Evolutionary conservation across 495 filamentous ascomycete genomes (phyloP).

Genomic region (Oleoguttula mirabilis): DNA sequence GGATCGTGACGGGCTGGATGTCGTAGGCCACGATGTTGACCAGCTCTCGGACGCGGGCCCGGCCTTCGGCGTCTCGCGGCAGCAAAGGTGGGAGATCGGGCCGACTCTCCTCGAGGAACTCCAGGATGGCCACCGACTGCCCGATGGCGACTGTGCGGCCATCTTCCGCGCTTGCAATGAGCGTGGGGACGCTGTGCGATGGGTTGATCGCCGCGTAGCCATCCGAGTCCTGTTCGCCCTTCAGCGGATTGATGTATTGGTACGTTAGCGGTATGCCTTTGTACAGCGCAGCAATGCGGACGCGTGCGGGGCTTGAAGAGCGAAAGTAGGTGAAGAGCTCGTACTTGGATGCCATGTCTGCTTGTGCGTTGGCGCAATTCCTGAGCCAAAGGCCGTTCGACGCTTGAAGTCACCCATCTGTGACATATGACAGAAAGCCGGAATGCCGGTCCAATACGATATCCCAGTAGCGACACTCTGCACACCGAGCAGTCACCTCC

Average conservation of each 20-base stretch:
- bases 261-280: constrained; percentile 35
- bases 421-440: too few species aligned
- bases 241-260: constrained; percentile 37
- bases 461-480: too few species aligned
- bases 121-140: constrained; percentile 43
- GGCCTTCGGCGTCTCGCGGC: constrained; percentile 16
- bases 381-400: neutral
- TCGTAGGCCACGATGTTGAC: constrained; percentile 37
- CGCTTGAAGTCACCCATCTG: neutral
- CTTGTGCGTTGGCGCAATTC: neutral
- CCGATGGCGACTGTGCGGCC: constrained; percentile 32
- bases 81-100: constrained; percentile 28
- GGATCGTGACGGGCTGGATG: constrained; percentile 41
- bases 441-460: too few species aligned
- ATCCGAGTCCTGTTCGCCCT: constrained; percentile 31
- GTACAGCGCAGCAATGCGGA: constrained; percentile 40
- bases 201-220: neutral
- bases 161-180: constrained; percentile 5
- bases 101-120: constrained; percentile 36
- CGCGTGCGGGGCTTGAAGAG: constrained; percentile 41
- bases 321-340: constrained; percentile 44
- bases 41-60: constrained; percentile 36
- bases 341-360: constrained; percentile 18
- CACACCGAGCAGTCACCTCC: too few species aligned
- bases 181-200: neutral